Evolutionary conservation across 2,329 filamentous ascomycete genomes (phyloP), one percentile per base, ranked within the genome.

Genomic region (Penicillium sp.): DNA sequence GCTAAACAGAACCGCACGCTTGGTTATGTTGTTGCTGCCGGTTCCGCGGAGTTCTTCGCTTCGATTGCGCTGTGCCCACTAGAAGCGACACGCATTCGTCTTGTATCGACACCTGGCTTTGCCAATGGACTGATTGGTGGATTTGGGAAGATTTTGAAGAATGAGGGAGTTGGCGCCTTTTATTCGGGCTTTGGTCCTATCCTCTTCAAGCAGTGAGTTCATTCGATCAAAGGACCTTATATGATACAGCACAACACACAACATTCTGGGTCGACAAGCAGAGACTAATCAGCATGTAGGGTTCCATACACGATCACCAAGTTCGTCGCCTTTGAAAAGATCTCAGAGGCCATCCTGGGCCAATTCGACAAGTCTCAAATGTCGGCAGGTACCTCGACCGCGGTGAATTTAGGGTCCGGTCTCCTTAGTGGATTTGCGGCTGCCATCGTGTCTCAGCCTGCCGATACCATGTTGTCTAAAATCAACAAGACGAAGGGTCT

Each of bases 291-390:
- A n/a, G 11, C 5, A 4, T 36, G 4, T 7, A 36, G 34, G 34
- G 96, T 96, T 67, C 92, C 92, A 1, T 91, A 92, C 75, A 92
- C 88, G 5, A 91, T 91, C 88, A 91, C 91, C 85, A 94, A 96
- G 81, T 96, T 96, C 72, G 91, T 91, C 32, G 92, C 90, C 1
- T 96, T 96, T 65, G 92, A 96, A 77, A 92, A 88, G 18, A 91
- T 92, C 56, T 91, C 96, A 54, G 88, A 90, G 70, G 85, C 85
- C 81, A 96, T 96, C 67, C 96, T 96, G 73, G 79, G 80, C 46
- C 80, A 84, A 32, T 82, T 96, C 6, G 75, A 80, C 43, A 96
- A 96, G 79, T 82, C 79, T 59, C 89, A 92, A 70, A 96, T 95
- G 75, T 80, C 86, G 72, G 92, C 92, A 75, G 84, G 83, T 36